Percentiles rank a stretch among this genome's conserved stretches.
Evolutionary conservation across 148 eudicot species (phyloP).

Genomic region (Amaranthus cruentus): DNA sequence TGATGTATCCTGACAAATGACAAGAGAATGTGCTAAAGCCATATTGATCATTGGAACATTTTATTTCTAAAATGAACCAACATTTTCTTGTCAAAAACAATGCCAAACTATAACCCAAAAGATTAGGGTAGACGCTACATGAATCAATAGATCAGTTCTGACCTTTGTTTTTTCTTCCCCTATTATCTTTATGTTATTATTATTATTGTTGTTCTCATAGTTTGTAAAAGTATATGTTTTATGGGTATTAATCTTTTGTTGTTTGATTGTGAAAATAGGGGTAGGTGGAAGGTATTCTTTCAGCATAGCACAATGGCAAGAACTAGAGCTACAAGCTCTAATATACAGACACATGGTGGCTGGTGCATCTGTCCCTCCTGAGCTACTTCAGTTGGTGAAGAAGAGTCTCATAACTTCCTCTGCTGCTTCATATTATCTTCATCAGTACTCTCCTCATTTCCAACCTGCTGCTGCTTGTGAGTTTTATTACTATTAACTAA

Average conservation of each 20-base stretch:
- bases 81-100: not conserved
- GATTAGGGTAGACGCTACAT: too few relatives aligned
- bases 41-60: not conserved
- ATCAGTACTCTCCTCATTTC: conserved; percentile 38
- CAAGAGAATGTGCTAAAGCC: too few relatives aligned
- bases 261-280: conserved; percentile 23
- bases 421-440: conserved; percentile 35
- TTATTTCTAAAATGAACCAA: not conserved
- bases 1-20: not conserved
- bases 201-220: not conserved
- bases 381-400: conserved; percentile 64
- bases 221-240: not conserved
- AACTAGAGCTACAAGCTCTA: conserved; percentile 83
- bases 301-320: conserved; percentile 86
- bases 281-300: conserved; percentile 67
- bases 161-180: not conserved
- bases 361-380: conserved; percentile 68
- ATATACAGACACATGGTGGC: conserved; percentile 73
- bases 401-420: conserved; percentile 42
- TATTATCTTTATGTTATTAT: not conserved
- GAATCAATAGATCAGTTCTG: too few relatives aligned
- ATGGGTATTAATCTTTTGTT: not conserved
- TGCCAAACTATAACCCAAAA: too few relatives aligned
- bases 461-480: conserved; percentile 53
- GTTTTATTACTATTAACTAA: conserved; percentile 10